phyloP scores from a whole-genome alignment of 805 yeast species.

The Lachancea sp. region DNA sequence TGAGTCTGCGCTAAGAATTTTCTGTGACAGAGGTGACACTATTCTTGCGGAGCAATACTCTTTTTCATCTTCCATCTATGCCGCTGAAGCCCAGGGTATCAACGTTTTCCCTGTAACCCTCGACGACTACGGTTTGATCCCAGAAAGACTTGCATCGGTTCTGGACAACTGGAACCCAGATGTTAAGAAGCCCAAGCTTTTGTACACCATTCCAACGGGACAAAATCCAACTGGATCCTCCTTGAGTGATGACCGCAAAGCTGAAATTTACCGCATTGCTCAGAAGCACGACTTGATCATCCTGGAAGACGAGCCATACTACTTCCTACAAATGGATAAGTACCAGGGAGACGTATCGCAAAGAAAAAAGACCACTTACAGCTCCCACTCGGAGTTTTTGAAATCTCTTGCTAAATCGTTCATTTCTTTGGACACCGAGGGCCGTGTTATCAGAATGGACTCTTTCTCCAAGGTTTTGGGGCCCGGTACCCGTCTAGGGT shows the following conservation, averaged over 20 bases:
- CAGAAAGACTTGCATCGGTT: slow-evolving; percentile 56
- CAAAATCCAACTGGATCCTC: slow-evolving; percentile 97
- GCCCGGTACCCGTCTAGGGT: slow-evolving; percentile 85
- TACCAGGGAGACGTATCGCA: slow-evolving; percentile 46
- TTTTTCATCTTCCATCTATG: slow-evolving; percentile 79
- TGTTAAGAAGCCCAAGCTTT: slow-evolving; percentile 67
- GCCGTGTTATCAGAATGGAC: slow-evolving; percentile 84
- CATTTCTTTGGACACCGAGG: slow-evolving; percentile 71
- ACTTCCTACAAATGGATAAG: slow-evolving; percentile 86
- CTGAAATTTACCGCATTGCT: slow-evolving; percentile 66
- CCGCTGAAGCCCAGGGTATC: slow-evolving; percentile 68
- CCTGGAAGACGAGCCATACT: slow-evolving; percentile 96
- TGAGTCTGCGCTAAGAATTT: slow-evolving; percentile 76
- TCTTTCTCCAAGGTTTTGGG: slow-evolving; percentile 88
- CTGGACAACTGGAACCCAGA: slow-evolving; percentile 64
- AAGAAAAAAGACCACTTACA: slow-evolving; percentile 23
- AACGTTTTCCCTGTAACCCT: slow-evolving; percentile 65
- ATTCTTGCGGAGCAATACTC: slow-evolving; percentile 76
- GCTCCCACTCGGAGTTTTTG: slow-evolving; percentile 58
- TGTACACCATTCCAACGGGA: slow-evolving; percentile 92
- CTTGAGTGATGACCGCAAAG: slow-evolving; percentile 69
- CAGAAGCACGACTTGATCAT: slow-evolving; percentile 80
- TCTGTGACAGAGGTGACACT: slow-evolving; percentile 73
- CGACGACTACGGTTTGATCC: slow-evolving; percentile 74
- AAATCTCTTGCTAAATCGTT: slow-evolving; percentile 67